Evolutionary conservation across 2,329 filamentous ascomycete genomes (phyloP), one percentile per base, ranked within the genome.

Genomic region (Colletotrichum sp.): DNA sequence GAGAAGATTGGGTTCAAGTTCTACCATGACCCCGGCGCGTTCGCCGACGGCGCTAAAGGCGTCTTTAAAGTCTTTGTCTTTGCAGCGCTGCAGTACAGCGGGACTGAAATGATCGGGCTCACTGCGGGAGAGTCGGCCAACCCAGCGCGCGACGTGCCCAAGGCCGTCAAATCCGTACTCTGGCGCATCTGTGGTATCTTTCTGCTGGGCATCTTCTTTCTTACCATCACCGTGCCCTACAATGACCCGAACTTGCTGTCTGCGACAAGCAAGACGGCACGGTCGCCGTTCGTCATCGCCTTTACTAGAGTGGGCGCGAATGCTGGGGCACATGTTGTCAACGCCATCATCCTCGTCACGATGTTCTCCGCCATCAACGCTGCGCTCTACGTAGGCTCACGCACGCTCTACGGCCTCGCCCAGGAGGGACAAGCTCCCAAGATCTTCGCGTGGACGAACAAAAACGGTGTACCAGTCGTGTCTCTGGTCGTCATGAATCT

Each of bases 351-450:
- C 75, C 84, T 92, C 58, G 84, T 89, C n/a, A 88, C 89, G 34
- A 87, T 90, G 24, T 84, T 89, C 60, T 87, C 84, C 0, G 87
- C 88, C 4, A 85, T 86, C 18, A 91, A 91, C 78, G 87, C 86
- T 48, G 88, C 87, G 1, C 86, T 92, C 52, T 91, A 91, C 78
- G 89, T 91, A 61, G 88, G 87, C 8, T 89, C 88, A 1, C 86
- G 90, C n/a, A 90, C 89, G 0, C 82, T 92, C 2, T 83, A 90
- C 3, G 90, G 88, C 79, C 88, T 92, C 84, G 88, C 89, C 2
- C 85, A 88, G 16, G 85, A 86, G 16, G 83, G 85, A 16, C 88
- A 89, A 78, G 90, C 90, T 1, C 90, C 90, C 0, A 83, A 82
- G 7, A 87, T 92, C 77, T 84, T 92, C 13, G 63, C 86, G n/a